These are phyloP conservation scores for Curvularia sp. DNA, from an alignment of 2,329 filamentous ascomycete genomes.

Conservation along the genomic window DNA sequence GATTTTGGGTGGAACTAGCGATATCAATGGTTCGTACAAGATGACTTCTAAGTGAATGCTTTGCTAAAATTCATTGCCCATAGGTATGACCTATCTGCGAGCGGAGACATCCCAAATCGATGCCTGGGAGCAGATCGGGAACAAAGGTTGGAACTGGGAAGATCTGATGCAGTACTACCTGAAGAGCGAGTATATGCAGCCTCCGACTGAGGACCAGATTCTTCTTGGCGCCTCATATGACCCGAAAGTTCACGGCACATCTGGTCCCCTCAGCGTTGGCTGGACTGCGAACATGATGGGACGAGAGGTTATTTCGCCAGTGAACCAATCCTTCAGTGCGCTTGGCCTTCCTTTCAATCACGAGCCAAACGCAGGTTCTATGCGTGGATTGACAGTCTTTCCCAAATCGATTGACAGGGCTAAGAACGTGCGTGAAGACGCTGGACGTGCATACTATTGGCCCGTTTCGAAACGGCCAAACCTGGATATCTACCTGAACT, in stretches of 20 bases:
- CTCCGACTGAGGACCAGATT: background rate
- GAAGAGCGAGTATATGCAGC: slow-evolving; percentile 4
- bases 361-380: slow-evolving; percentile 1
- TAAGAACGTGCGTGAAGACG: slow-evolving; percentile 4
- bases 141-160: slow-evolving; percentile 5
- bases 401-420: background rate
- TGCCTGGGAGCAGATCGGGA: slow-evolving; percentile 5
- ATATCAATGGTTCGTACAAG: slow-evolving; percentile 6
- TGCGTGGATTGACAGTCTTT: slow-evolving; percentile 1
- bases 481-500: slow-evolving; percentile 7
- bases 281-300: slow-evolving; percentile 6
- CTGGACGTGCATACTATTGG: slow-evolving; percentile 8
- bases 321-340: background rate
- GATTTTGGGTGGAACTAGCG: slow-evolving; percentile 1
- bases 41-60: background rate
- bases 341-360: background rate
- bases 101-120: slow-evolving; percentile 2
- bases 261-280: slow-evolving; percentile 1
- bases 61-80: background rate
- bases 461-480: background rate
- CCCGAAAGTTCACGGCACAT: background rate
- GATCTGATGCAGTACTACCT: slow-evolving; percentile 4
- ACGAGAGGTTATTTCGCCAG: background rate
- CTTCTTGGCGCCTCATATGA: slow-evolving; percentile 3
- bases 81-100: slow-evolving; percentile 6